These are phyloP conservation scores for Neospermospora avenae DNA, from an alignment of 2,329 filamentous ascomycete species.

Conservation along the genomic window DNA sequence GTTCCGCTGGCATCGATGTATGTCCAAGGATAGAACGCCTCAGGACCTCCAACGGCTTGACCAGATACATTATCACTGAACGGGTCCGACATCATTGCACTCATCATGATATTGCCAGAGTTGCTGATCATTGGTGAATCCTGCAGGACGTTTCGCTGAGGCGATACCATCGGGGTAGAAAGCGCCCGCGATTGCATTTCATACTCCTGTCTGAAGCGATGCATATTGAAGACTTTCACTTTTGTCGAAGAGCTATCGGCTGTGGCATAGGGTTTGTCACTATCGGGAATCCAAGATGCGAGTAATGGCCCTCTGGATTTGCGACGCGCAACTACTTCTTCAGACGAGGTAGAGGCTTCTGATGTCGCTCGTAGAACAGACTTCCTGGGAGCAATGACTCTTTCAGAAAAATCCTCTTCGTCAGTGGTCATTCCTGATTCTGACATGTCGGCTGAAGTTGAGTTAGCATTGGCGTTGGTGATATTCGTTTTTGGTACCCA, in stretches of 20 bases:
- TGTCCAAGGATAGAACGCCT: constrained; percentile 71
- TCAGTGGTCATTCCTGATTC: constrained; percentile 56
- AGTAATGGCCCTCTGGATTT: constrained; percentile 30
- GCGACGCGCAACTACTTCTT: constrained; percentile 8
- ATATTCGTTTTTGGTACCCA: constrained; percentile 41
- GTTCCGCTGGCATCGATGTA: constrained; percentile 54
- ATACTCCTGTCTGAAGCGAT: constrained; percentile 4
- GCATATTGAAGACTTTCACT: constrained; percentile 8
- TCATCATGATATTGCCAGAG: constrained; percentile 74
- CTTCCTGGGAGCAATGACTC: constrained; percentile 34
- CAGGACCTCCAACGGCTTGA: constrained; percentile 67
- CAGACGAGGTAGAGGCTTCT: constrained; percentile 11
- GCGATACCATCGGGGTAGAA: background rate
- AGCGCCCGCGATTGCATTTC: constrained; percentile 21
- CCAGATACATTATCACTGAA: constrained; percentile 36
- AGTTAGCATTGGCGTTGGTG: constrained; percentile 42
- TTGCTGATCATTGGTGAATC: constrained; percentile 58
- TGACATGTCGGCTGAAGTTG: constrained; percentile 43
- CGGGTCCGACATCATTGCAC: constrained; percentile 44
- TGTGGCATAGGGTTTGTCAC: constrained; percentile 39
- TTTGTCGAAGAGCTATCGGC: constrained; percentile 33
- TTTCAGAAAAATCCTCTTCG: constrained; percentile 44
- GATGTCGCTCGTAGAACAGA: constrained; percentile 7
- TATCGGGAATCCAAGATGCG: constrained; percentile 35
- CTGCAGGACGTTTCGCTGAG: constrained; percentile 10